phyloP scores from a whole-genome alignment of 2,329 filamentous ascomycete species.

The Sporothrix globosa region DNA sequence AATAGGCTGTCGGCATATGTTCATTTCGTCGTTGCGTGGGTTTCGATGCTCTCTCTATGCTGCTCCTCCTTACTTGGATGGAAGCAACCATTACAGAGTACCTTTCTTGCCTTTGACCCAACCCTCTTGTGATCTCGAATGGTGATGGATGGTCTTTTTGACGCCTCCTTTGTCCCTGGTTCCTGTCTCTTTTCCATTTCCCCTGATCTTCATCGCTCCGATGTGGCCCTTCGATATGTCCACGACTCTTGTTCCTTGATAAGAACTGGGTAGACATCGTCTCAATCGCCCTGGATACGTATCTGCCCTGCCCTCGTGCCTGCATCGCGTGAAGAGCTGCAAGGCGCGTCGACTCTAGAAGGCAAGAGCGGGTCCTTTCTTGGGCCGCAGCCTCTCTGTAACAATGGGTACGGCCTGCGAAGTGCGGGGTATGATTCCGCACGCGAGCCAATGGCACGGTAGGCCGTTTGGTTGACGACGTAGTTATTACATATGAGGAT shows the following conservation, averaged over 20 bases:
- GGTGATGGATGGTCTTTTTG: neutral
- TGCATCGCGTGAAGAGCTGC: slow-evolving; percentile 14
- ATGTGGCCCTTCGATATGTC: neutral
- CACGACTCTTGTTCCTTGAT: neutral
- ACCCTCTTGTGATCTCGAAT: neutral
- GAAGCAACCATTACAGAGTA: neutral
- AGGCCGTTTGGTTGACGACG: neutral
- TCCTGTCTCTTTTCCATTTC: slow-evolving; percentile 1
- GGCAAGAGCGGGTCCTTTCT: neutral
- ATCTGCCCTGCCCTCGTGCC: neutral
- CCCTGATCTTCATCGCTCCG: slow-evolving; percentile 8
- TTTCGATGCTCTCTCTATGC: neutral
- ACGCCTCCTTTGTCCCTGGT: slow-evolving; percentile 1
- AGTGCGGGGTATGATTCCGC: slow-evolving; percentile 31
- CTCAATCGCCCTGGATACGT: neutral
- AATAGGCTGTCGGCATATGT: slow-evolving; percentile 22
- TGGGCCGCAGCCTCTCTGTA: neutral
- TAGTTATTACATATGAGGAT: neutral
- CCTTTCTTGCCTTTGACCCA: neutral
- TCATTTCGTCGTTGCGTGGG: neutral
- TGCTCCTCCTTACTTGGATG: neutral
- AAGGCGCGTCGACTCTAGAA: neutral
- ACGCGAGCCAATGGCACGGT: slow-evolving; percentile 18
- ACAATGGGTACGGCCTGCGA: slow-evolving; percentile 17
- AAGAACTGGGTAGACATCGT: neutral